Percentiles rank a stretch among this genome's conserved stretches.
Evolutionary conservation across 371 early-diverging fungal genomes (phyloP).

Genomic region (Actinomortierella wolfii): DNA sequence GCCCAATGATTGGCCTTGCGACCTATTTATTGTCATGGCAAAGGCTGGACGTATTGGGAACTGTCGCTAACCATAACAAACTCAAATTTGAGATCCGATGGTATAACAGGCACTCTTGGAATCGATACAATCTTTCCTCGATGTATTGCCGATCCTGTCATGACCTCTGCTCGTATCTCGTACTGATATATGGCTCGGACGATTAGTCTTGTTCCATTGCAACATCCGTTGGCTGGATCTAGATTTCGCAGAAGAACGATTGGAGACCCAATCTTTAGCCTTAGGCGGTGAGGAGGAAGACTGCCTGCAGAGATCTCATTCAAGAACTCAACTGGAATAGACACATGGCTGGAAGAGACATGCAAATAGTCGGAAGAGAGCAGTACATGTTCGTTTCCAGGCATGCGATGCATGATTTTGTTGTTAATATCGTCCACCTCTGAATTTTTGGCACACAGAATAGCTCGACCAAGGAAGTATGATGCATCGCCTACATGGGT

Average conservation of each 20-base stretch:
- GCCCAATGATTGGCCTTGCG: slow-evolving; percentile 41
- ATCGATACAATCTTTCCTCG: neutral
- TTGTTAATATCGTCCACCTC: neutral
- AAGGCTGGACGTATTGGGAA: slow-evolving; percentile 41
- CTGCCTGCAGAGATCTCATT: slow-evolving; percentile 7
- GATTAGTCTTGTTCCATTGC: slow-evolving; percentile 31
- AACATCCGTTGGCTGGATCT: slow-evolving; percentile 18
- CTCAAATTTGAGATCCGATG: neutral
- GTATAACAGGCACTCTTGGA: slow-evolving; percentile 9
- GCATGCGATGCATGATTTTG: neutral
- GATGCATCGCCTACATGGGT: too few species aligned
- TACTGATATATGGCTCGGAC: neutral
- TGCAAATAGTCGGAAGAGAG: neutral
- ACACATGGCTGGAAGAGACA: neutral
- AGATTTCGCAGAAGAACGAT: slow-evolving; percentile 31
- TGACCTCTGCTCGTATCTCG: neutral
- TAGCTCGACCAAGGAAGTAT: too few species aligned
- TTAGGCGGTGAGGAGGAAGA: slow-evolving; percentile 19
- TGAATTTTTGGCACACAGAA: neutral
- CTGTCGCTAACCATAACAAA: slow-evolving; percentile 12
- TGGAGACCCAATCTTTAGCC: slow-evolving; percentile 22
- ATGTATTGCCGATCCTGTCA: neutral
- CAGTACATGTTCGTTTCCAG: neutral
- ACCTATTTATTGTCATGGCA: slow-evolving; percentile 44
- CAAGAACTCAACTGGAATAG: slow-evolving; percentile 11